Conservation (phyloP, 2,329 filamentous ascomycete species). For the Karstenula rhodostoma region DNA sequence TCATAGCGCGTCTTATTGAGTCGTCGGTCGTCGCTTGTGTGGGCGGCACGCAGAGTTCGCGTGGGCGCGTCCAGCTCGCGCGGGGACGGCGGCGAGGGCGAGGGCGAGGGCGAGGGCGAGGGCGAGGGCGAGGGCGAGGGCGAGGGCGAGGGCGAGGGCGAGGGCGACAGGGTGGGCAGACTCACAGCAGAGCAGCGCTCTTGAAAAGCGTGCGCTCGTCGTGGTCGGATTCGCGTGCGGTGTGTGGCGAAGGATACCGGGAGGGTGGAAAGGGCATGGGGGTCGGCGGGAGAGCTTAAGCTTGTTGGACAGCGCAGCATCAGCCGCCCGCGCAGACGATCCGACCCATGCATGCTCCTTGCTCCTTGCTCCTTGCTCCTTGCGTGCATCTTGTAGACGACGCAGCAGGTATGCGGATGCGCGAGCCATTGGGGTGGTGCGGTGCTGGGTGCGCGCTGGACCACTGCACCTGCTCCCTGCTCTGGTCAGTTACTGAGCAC, state of each 20-base stretch:
- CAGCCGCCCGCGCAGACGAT: constrained; percentile 27
- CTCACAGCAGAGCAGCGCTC: neutral
- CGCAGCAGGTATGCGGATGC: constrained; percentile 9
- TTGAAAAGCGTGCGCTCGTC: neutral
- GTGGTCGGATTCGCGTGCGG: constrained; percentile 3
- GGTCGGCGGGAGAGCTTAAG: constrained; percentile 26
- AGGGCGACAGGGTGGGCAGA: neutral
- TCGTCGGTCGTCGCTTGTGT: constrained; percentile 19
- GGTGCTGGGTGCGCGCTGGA: neutral
- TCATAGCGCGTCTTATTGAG: constrained; percentile 34
- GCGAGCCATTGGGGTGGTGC: constrained; percentile 6
- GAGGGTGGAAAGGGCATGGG: constrained; percentile 34
- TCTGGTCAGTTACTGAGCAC: too few relatives aligned
- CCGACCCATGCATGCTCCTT: constrained; percentile 20
- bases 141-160: neutral
- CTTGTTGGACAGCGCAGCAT: constrained; percentile 32
- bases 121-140: neutral
- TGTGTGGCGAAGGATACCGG: constrained; percentile 29
- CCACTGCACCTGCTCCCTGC: neutral
- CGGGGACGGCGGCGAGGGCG: neutral
- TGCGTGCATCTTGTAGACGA: constrained; percentile 20
- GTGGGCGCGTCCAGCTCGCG: neutral
- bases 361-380: constrained; percentile 14
- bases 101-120: neutral
- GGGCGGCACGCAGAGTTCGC: constrained; percentile 20